phyloP scores from a whole-genome alignment of 768 basidiomycete genomes.

The Mycena sanguinolenta region DNA sequence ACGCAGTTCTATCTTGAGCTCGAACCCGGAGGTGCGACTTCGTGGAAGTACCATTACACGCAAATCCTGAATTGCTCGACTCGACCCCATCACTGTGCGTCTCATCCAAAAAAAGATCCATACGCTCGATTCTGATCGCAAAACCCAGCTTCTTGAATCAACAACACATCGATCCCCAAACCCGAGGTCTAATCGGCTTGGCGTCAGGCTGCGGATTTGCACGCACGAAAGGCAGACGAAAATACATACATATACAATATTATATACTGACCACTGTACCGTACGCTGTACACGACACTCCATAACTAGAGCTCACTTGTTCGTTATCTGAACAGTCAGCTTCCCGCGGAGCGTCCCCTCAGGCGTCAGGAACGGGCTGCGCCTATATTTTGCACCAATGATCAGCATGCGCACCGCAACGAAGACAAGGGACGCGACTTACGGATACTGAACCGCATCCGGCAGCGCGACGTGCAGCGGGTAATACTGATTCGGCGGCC shows the following conservation, averaged over 20 bases:
- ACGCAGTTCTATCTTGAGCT: no score
- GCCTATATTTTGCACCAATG: background rate
- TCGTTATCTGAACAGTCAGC: conserved; percentile 30
- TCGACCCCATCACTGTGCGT: no score
- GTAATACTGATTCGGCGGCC: background rate
- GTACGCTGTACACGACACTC: background rate
- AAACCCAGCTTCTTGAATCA: no score
- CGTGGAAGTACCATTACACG: no score
- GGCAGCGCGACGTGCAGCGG: conserved; percentile 25
- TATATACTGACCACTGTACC: background rate
- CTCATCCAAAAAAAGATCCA: no score
- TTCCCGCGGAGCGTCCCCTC: conserved; percentile 31
- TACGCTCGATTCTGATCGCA: no score
- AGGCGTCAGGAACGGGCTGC: conserved; percentile 33
- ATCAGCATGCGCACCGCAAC: conserved; percentile 9
- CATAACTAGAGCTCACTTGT: conserved; percentile 1
- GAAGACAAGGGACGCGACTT: background rate
- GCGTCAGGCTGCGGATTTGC: no score
- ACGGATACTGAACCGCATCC: conserved; percentile 35
- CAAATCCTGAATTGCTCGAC: no score
- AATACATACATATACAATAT: background rate
- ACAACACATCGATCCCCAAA: no score
- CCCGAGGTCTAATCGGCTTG: background rate
- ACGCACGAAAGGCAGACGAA: background rate
- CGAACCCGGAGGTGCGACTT: no score